Conservation (phyloP, 2,329 filamentous ascomycete species). For the Neopestalotiopsis clavispora region DNA sequence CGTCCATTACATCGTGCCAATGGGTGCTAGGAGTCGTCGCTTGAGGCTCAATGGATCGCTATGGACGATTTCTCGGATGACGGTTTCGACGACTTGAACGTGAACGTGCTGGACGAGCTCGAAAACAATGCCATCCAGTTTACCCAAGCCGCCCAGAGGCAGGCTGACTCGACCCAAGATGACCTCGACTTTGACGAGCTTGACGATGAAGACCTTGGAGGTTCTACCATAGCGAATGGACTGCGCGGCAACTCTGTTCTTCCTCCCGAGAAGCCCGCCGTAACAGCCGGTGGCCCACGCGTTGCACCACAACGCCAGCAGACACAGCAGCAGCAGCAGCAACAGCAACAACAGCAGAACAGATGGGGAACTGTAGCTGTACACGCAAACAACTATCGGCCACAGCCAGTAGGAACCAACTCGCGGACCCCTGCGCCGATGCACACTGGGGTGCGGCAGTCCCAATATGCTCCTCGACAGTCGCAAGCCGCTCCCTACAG, state of each 20-base stretch:
- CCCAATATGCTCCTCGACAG: conserved; percentile 25
- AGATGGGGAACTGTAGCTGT: conserved; percentile 29
- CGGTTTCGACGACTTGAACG: conserved; percentile 64
- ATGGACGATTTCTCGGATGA: conserved; percentile 67
- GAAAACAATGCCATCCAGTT: conserved; percentile 67
- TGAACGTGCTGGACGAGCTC: conserved; percentile 63
- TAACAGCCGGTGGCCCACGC: conserved; percentile 9
- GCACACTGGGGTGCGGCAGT: conserved; percentile 21
- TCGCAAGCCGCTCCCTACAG: conserved; percentile 40
- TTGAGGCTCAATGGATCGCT: conserved; percentile 11
- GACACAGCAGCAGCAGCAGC: neutral
- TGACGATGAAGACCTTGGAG: conserved; percentile 63
- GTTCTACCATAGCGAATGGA: conserved; percentile 59
- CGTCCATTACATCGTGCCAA: neutral
- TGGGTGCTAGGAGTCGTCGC: neutral
- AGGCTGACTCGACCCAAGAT: conserved; percentile 27
- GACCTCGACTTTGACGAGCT: conserved; percentile 48
- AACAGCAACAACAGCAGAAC: conserved; percentile 13
- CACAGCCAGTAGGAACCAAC: conserved; percentile 22
- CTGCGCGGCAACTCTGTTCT: conserved; percentile 42
- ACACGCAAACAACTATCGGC: conserved; percentile 29
- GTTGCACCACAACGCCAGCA: conserved; percentile 10
- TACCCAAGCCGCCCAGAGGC: conserved; percentile 55
- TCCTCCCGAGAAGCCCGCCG: conserved; percentile 23
- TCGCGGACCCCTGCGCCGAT: conserved; percentile 19